These are phyloP conservation scores for Melampsora medusae DNA, from an alignment of 1,284 basidiomycete genomes.

Conservation along the genomic window DNA sequence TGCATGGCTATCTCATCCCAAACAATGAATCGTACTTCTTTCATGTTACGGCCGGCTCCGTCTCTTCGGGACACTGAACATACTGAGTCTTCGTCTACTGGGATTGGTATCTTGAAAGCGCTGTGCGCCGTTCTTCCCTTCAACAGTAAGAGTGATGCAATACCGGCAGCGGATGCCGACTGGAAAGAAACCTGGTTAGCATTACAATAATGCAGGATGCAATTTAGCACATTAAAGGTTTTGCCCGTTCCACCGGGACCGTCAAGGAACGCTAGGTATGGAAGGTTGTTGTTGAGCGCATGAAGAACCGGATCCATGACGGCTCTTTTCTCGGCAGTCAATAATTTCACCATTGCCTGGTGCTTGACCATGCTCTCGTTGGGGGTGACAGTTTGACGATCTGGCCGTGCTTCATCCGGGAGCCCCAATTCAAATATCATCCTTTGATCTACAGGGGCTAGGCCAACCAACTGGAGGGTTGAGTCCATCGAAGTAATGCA, in stretches of 20 bases:
- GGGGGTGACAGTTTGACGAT: too few relatives aligned
- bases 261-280: too few relatives aligned
- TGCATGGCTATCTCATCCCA: constrained; percentile 16
- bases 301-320: not conserved
- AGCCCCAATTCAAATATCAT: too few relatives aligned
- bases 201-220: not conserved
- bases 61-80: not conserved
- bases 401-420: too few relatives aligned
- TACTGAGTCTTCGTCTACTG: not conserved
- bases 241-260: not conserved
- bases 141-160: not conserved
- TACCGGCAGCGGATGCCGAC: not conserved
- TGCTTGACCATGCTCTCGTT: too few relatives aligned
- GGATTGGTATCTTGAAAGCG: not conserved
- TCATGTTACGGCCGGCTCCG: not conserved
- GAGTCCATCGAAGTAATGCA: not conserved
- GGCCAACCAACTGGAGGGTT: too few relatives aligned
- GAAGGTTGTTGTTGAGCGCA: too few relatives aligned
- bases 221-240: not conserved
- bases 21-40: not conserved
- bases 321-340: too few relatives aligned
- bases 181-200: not conserved
- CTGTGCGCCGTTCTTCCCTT: not conserved
- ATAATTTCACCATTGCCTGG: too few relatives aligned
- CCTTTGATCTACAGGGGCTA: too few relatives aligned